Base-by-base conservation (phyloP, 1,284 basidiomycete genomes). In the Xerocomus minutiporus region DNA sequence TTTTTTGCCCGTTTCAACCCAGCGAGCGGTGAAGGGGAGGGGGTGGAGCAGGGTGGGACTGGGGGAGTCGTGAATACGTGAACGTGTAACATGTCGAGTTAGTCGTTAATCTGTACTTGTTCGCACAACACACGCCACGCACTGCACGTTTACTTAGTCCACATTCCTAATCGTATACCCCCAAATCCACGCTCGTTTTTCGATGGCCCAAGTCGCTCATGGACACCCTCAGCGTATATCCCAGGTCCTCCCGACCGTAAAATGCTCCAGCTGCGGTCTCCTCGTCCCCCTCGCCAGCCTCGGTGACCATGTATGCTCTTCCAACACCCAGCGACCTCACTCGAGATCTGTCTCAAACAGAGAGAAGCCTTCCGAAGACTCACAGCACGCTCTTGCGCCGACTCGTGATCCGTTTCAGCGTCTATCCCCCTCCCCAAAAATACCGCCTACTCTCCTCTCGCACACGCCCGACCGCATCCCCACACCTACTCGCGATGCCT, bases 181-280 rank as follows among this genome's bases (percentile, higher is more conserved):
- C 28, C 43, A 39, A 38, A 32, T 36, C 11, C 46, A 51, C 60
- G 13, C 47, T 64, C 59, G 8, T 20, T 13, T 57, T 59, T 61
- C 48, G 49, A 79, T 81, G 77, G 72, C 75, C 51, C 70, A 74
- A 51, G 65, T 75, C 55, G 70, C 75, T 13, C 65, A 66, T 51
- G 67, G 63, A 58, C 75, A 86, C 28, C 20, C 20, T 20, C 20
- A 20, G 20, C 20, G 20, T 20, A 81, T 86, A 41, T 91, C 88
- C n/a, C 84, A 91, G 69, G 68, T 86, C 48, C 75, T 94, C 15
- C 89, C 91, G 4, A 78, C 82, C 2, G 86, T 93, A 56, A 93
- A 87, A 66, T 94, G 91, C 69, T 90, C 89, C 3, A 85, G 74
- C 38, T 94, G 91, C 68, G 72, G 75, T 59, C 71, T 74, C 29